These are phyloP conservation scores for Podaxis sp. DNA, from an alignment of 768 basidiomycete species.

Conservation along the genomic window DNA sequence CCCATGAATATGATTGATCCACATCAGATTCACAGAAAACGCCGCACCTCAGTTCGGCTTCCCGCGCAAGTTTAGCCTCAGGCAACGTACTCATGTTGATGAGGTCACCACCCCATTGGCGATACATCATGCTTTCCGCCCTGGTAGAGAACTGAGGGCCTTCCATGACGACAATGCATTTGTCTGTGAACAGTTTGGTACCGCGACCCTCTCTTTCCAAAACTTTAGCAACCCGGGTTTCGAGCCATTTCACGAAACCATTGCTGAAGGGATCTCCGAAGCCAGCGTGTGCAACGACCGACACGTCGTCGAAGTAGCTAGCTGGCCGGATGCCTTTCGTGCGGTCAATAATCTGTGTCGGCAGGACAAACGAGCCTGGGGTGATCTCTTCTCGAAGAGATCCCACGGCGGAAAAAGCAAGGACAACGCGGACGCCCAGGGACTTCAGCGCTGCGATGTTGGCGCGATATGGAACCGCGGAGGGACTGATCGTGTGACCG, in stretches of 20 bases:
- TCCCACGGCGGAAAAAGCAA: slow-evolving; percentile 96
- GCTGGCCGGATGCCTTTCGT: slow-evolving; percentile 91
- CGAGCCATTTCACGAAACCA: slow-evolving; percentile 65
- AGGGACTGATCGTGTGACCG: slow-evolving; percentile 79
- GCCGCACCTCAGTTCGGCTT: slow-evolving; percentile 87
- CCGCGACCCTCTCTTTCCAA: slow-evolving; percentile 57
- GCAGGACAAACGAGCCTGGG: slow-evolving; percentile 87
- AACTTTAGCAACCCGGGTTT: slow-evolving; percentile 60
- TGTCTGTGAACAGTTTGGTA: slow-evolving; percentile 74
- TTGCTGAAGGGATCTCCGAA: slow-evolving; percentile 91
- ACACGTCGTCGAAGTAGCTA: slow-evolving; percentile 82
- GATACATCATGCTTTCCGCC: slow-evolving; percentile 94
- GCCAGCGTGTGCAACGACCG: slow-evolving; percentile 86
- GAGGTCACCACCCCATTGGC: slow-evolving; percentile 87
- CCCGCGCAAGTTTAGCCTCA: slow-evolving; percentile 94
- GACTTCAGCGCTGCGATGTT: slow-evolving; percentile 96
- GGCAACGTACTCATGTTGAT: slow-evolving; percentile 98
- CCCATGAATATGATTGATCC: neutral
- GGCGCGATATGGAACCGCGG: slow-evolving; percentile 79
- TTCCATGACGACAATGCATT: slow-evolving; percentile 94
- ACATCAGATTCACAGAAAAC: neutral
- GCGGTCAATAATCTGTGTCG: slow-evolving; percentile 92
- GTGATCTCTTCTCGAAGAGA: slow-evolving; percentile 91
- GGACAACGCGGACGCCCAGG: slow-evolving; percentile 83
- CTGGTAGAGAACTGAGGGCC: slow-evolving; percentile 98